phyloP scores from a whole-genome alignment of 106 monocot genomes.

The Alisma plantagoaquatica region DNA sequence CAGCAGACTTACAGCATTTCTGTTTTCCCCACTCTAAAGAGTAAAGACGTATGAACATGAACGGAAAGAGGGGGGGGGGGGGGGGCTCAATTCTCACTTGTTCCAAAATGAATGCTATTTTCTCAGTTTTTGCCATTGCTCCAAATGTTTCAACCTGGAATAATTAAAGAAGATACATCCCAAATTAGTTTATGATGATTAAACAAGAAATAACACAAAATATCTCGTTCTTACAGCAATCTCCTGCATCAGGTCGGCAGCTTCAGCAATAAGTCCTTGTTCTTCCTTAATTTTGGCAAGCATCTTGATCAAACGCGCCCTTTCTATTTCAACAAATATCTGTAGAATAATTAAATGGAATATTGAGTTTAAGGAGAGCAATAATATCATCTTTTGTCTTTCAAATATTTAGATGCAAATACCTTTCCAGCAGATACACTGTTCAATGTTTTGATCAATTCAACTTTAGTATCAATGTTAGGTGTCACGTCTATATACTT shows the following conservation, averaged over 20 bases:
- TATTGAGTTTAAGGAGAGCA: constrained; percentile 9
- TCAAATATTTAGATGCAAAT: background rate
- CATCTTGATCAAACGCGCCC: constrained; percentile 81
- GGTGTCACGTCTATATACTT: constrained; percentile 87
- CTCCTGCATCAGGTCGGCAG: constrained; percentile 99
- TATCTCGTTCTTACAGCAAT: constrained; percentile 59
- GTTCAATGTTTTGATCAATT: constrained; percentile 92
- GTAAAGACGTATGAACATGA: too few relatives aligned
- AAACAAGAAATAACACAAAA: too few relatives aligned
- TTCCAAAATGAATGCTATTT: constrained; percentile 97
- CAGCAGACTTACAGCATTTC: too few relatives aligned
- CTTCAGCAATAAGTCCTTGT: constrained; percentile 90
- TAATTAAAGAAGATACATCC: background rate
- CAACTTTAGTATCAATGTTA: constrained; percentile 73
- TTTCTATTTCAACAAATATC: constrained; percentile 99
- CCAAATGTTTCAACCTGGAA: constrained; percentile 97
- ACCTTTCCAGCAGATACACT: constrained; percentile 99
- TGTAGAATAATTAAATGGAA: constrained; percentile 9
- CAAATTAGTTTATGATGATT: too few relatives aligned
- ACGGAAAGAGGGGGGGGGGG: too few relatives aligned
- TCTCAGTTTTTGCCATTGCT: constrained; percentile 99
- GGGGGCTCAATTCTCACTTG: constrained; percentile 82
- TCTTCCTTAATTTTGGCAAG: constrained; percentile 99
- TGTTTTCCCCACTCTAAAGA: too few relatives aligned
- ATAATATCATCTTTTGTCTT: background rate